Evolutionary conservation across 2,329 filamentous ascomycete genomes (phyloP), one percentile per base, ranked within the genome.

Genomic region (Graphium sp.): DNA sequence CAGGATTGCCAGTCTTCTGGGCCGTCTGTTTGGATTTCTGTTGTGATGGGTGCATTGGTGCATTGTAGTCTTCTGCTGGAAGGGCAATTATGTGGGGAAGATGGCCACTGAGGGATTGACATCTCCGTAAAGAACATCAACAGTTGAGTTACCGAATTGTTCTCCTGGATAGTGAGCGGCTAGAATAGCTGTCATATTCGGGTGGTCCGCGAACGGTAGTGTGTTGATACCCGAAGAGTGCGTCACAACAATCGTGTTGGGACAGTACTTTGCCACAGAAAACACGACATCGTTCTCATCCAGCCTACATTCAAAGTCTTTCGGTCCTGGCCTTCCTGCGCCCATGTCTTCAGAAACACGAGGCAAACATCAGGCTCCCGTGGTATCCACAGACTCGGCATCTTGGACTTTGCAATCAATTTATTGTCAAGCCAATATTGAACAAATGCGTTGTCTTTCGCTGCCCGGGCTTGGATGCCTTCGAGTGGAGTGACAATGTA

Each of bases 131-230:
- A 85, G 56, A 3, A 89, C 62, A 39, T 84, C 76, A 2, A 66
- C 64, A 8, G 87, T 56, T 0, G 79, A 74, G 35, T 78, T 75
- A 6, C 81, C 81, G 29, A 74, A 80, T 45, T 87, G 78, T 43
- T 85, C 66, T 2, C 80, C 78, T 0, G 80, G 80, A 2, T 85
- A 58, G 40, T 84, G 74, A 19, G 78, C 79, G 28, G 80, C 62
- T 6, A 87, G 41, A 1, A 85, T 72, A 2, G 73, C 75, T 41
- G 78, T 77, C 32, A 89, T 64, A 24, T 65, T 67, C 4, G 74
- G 69, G 4, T 75, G 50, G 30, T 82, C 66, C 33, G 69, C 55
- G 53, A 68, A 79, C 34, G 76, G 71, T 0, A 77, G 62, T 0
- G 73, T 45, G 2, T 72, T 57, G 7, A 63, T 54, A 0, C 73